Base-by-base conservation (phyloP, 139 green algal species). In the Nannochloris sp. region DNA sequence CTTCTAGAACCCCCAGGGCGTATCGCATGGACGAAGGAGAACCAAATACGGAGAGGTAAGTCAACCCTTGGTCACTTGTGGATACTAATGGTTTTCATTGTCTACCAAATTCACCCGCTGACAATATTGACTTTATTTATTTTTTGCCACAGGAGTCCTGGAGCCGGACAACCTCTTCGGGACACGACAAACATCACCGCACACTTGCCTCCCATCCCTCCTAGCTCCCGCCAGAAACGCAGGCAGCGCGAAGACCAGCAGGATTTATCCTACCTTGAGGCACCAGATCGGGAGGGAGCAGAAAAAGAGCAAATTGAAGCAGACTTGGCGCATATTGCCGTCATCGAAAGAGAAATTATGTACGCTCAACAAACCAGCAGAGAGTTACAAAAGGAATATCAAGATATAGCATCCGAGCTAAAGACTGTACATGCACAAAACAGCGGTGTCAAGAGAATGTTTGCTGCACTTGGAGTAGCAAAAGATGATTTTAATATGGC, bases 401-500 rank as follows among this genome's bases (percentile, higher is more conserved):
- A n/a, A 47, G 19, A 15, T n/a, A 48, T 32, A 29, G 32, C 56
- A 25, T 32, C 14, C 0, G 15, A 33, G 12, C 15, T 64, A 25
- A 25, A 47, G 8, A 25, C 30, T 19, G 14, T 48, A 14, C 36
- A 48, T 30, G 25, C 15, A 14, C 56, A 64, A 24, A 64, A 48
- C 25, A 24, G n/a, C 15, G 19, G 23, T 8, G 46, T 64, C 19
- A 64, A 54, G 56, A 64, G 56, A 48, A 47, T 64, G 8, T 48
- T 64, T 47, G 23, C 23, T 14, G 56, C 56, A 31, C 10, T 64
- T 30, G 25, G 32, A 30, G 56, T 64, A 0, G n/a, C 23, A 23
- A 54, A 27, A 23, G 56, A 48, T 35, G 56, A 64, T 48, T 64
- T 64, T 64, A 30, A 32, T 24, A 57, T 64, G 19, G 36, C 29